Conservation (phyloP, 2,329 filamentous ascomycete genomes). For the Myriosclerotinia duriaeana region DNA sequence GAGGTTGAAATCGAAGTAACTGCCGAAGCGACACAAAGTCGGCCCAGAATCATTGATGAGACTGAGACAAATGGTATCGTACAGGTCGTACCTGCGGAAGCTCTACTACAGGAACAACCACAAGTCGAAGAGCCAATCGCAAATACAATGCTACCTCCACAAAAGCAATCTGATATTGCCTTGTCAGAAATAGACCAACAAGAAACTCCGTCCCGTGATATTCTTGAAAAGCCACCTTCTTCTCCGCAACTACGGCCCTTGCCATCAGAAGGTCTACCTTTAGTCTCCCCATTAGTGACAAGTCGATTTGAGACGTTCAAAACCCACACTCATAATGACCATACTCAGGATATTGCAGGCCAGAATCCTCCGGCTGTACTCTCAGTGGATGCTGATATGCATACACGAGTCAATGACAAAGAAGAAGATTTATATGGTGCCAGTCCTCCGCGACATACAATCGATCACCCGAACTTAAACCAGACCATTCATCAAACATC, state of each 20-base stretch:
- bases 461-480: not conserved
- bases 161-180: not conserved
- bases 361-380: not conserved
- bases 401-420: not conserved
- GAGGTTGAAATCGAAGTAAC: conserved; percentile 38
- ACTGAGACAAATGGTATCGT: not conserved
- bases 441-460: conserved; percentile 25
- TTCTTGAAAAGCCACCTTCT: conserved; percentile 27
- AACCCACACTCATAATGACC: not conserved
- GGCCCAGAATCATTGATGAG: not conserved
- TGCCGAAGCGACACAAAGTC: conserved; percentile 10
- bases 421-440: conserved; percentile 29
- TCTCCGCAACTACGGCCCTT: conserved; percentile 34
- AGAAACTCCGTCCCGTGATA: not conserved
- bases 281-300: conserved; percentile 36
- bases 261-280: conserved; percentile 35
- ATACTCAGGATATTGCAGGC: not conserved
- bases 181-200: not conserved
- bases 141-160: conserved; percentile 14
- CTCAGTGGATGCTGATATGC: not conserved
- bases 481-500: not conserved
- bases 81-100: not conserved
- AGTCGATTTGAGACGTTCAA: conserved; percentile 20
- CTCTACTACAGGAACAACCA: not conserved
- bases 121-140: not conserved